Evolutionary conservation across 208 protist genomes (phyloP).

Genomic region (Trypanosoma cruzi): DNA sequence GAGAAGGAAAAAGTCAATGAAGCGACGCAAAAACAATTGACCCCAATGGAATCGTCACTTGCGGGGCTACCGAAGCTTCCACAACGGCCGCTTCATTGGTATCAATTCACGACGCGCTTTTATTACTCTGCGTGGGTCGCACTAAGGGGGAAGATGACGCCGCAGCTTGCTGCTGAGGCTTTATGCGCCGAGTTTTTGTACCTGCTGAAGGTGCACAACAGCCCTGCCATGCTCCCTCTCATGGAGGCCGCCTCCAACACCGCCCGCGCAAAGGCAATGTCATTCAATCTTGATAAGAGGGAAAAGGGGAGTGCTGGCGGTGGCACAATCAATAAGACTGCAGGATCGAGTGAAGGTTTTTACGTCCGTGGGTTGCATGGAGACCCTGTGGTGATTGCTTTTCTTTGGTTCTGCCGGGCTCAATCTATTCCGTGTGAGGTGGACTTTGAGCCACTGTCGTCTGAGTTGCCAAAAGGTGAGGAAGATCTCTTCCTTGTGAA

Average conservation of each 20-base stretch:
- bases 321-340: background rate
- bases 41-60: no score
- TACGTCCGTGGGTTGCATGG: constrained; percentile 53
- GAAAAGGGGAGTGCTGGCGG: background rate
- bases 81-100: constrained; percentile 43
- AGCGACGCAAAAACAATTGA: background rate
- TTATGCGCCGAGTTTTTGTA: constrained; percentile 76
- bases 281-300: background rate
- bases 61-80: background rate
- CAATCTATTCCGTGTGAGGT: constrained; percentile 66
- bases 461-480: background rate
- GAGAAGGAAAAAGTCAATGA: constrained; percentile 1
- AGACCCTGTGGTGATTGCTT: constrained; percentile 65
- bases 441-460: constrained; percentile 45
- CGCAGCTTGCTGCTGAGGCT: constrained; percentile 58
- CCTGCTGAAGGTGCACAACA: constrained; percentile 45
- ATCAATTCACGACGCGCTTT: constrained; percentile 56
- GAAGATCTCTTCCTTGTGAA: constrained; percentile 26
- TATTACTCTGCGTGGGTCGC: constrained; percentile 47
- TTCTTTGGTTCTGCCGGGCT: constrained; percentile 77
- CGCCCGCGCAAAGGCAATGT: constrained; percentile 34
- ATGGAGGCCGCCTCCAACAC: constrained; percentile 57
- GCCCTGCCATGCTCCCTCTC: constrained; percentile 44
- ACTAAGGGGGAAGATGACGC: constrained; percentile 64
- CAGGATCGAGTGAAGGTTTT: constrained; percentile 26